Base-by-base conservation (phyloP, 2,329 filamentous ascomycete genomes). In the Arthrocladium fulminans region DNA sequence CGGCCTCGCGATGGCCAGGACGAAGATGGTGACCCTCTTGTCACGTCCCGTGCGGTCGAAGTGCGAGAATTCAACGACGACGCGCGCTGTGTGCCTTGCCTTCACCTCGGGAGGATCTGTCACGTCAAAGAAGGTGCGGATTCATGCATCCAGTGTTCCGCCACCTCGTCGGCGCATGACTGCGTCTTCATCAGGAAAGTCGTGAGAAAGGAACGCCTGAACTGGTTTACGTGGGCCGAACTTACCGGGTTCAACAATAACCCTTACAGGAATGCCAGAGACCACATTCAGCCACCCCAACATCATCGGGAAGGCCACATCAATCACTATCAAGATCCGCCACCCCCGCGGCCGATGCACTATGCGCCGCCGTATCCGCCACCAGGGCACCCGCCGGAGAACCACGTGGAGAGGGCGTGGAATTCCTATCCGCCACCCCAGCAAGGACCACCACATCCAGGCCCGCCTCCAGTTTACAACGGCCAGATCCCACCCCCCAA, bases 161-260 rank as follows among this genome's bases (percentile, higher is more conserved):
- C 35, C 17, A 38, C 23, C 13, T 27, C 32, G 17, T 23, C 44
- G n/a, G 32, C 44, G 10, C 44, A 27, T 17, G 44, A 39, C 12
- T 47, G 44, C 22, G 22, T 47, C 32, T 47, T 47, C 34, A 32
- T 47, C 32, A 30, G 44, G 25, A 47, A 47, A 23, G 44, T 47
- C 3, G 34, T 47, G 32, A 32, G 44, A 15, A 32, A 38, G 3
- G 44, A 47, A 24, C 19, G 32, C 15, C 22, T 39, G 17, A 38
- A 39, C 34, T 47, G 44, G 44, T 47, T 47, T 24, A 37, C 19
- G 12, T 47, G 44, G 44, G 22, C 34, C 19, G 44, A 47, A 34
- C 44, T 47, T 12, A 47, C 30, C 22, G 44, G 44, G 3, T 37
- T 25, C 22, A 47, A 25, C 22, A 47, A 47, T 9, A 37, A 25